These are phyloP conservation scores for Discostella stelligera DNA, from an alignment of 352 stramenopile species.

Conservation along the genomic window DNA sequence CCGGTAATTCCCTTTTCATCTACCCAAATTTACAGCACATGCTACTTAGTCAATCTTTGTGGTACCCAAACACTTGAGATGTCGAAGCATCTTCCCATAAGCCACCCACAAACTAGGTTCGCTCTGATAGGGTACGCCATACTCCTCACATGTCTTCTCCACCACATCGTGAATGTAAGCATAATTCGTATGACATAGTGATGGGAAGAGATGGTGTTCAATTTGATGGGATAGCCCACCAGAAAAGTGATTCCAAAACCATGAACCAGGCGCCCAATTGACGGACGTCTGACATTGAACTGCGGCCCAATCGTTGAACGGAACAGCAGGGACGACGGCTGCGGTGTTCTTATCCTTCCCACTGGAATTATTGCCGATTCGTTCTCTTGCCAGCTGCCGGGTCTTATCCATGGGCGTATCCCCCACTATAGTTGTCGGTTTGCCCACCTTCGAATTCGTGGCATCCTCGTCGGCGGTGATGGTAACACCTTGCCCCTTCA, in stretches of 20 bases:
- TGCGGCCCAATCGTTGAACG: conserved; percentile 87
- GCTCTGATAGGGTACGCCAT: conserved; percentile 89
- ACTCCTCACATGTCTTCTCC: conserved; percentile 89
- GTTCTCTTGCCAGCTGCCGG: conserved; percentile 11
- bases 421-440: conserved; percentile 33
- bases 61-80: conserved; percentile 53
- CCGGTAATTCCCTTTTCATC: neutral
- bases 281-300: conserved; percentile 92
- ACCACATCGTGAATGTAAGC: conserved; percentile 90
- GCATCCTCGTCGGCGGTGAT: neutral
- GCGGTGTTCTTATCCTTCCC: conserved; percentile 9
- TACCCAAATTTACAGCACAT: neutral
- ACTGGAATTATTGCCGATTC: neutral
- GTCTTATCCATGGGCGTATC: conserved; percentile 54
- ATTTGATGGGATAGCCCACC: conserved; percentile 94
- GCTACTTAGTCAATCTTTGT: conserved; percentile 23
- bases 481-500: neutral
- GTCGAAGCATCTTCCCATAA: conserved; percentile 52
- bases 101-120: conserved; percentile 42
- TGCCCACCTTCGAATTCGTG: conserved; percentile 1
- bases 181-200: conserved; percentile 88
- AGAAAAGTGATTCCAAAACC: conserved; percentile 84
- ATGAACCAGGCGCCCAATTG: conserved; percentile 87
- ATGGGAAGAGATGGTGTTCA: conserved; percentile 90
- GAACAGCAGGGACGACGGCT: conserved; percentile 19